A percentile compares a stretch with the other conserved stretches of the same genome.
Evolutionary conservation across 129 eudicot species (phyloP).

Genomic region (Calendula officinalis): DNA sequence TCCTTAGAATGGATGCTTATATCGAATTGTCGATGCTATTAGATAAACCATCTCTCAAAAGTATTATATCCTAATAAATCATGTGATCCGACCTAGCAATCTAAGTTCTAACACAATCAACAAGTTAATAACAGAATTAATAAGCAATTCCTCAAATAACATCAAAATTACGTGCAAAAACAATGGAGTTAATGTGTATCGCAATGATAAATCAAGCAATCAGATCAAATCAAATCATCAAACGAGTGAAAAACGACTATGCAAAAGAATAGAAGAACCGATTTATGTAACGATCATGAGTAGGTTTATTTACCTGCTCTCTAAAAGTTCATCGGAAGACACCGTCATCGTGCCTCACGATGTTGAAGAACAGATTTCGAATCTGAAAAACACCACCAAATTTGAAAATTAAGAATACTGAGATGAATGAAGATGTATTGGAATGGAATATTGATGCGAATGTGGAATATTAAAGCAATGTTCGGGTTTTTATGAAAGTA

Average conservation of each 20-base stretch:
- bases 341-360: constrained; percentile 19
- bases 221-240: constrained; percentile 9
- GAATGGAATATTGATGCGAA: constrained; percentile 32
- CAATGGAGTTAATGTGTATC: not conserved
- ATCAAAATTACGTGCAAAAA: not conserved
- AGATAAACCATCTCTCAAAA: not conserved
- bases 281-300: constrained; percentile 12
- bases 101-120: not conserved
- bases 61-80: not conserved
- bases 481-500: too few relatives aligned
- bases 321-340: constrained; percentile 17
- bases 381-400: not conserved
- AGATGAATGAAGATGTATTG: not conserved
- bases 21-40: not conserved
- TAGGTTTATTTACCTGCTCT: constrained; percentile 15
- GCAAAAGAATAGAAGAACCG: not conserved
- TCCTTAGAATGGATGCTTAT: not conserved
- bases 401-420: not conserved
- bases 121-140: constrained; percentile 15
- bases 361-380: constrained; percentile 15
- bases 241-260: not conserved
- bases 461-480: constrained; percentile 15
- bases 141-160: not conserved
- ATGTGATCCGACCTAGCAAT: constrained; percentile 6
- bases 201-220: not conserved